Base-by-base conservation (phyloP, 139 green algal species). In the Picochlorum sp. region DNA sequence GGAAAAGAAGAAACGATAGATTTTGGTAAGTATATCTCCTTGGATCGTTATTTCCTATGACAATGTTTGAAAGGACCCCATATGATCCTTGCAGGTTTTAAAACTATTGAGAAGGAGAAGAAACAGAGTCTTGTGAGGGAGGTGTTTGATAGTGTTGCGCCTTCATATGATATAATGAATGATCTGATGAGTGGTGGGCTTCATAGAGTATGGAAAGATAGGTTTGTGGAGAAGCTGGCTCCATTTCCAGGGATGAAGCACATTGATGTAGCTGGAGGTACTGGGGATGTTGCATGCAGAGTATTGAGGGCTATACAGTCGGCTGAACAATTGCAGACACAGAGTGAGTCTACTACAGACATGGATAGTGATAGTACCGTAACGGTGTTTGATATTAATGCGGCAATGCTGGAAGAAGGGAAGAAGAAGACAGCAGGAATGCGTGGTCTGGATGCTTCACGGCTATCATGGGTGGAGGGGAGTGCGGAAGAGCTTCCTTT, bases 131-230 rank as follows among this genome's bases (percentile, higher is more conserved):
- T 78, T 28, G 90, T 99, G 3, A 77, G 79, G 1, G 66, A 88
- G 26, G 89, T 99, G 6, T 99, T 99, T 68, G 78, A 71, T 58
- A 89, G 63, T 47, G 94, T 99, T 38, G 91, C 94, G 0, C 64
- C 68, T 5, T 88, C 73, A 7, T 99, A 99, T 46, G 94, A 99
- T 64, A 58, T 95, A 4, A 99, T 99, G 94, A 99, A 99, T 61
- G 94, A 99, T 76, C 68, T 97, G 10, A 99, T 99, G 94, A 96
- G 87, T 61, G 87, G 72, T 2, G 93, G 93, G 18, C 41, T 98
- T 72, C 94, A 99, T 70, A 75, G 94, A 2, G 57, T 96, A 21
- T 99, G 94, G 94, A 99, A 99, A 66, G 90, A 96, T 77, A 54
- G 88, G 47, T 74, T 94, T 37, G 88, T 95, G 2, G 63, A 85